These are phyloP conservation scores for Esteya vermicola DNA, from an alignment of 2,329 filamentous ascomycete genomes.

Conservation along the genomic window DNA sequence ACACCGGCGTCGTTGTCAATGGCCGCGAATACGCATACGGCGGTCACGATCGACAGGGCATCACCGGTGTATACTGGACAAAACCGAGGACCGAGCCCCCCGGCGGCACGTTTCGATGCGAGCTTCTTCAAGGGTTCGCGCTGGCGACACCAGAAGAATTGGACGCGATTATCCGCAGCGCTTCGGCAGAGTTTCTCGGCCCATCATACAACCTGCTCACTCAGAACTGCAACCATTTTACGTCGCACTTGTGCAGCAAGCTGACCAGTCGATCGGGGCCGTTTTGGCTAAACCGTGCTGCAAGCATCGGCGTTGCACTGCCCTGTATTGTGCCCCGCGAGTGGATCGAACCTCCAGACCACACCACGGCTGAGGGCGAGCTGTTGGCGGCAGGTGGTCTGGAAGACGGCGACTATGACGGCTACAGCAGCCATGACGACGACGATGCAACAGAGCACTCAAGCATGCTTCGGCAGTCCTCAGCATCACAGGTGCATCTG, in stretches of 20 bases:
- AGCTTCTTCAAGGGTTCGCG: conserved; percentile 68
- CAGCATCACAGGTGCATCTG: conserved; percentile 12
- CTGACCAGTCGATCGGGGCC: conserved; percentile 60
- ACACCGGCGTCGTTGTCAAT: conserved; percentile 72
- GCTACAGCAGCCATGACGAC: conserved; percentile 33
- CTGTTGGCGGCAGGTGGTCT: conserved; percentile 41
- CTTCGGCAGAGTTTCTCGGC: conserved; percentile 60
- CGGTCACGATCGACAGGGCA: conserved; percentile 55
- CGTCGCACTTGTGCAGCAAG: conserved; percentile 57
- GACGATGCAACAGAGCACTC: conserved; percentile 3
- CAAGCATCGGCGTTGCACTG: conserved; percentile 66
- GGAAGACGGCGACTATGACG: conserved; percentile 35
- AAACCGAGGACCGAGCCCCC: conserved; percentile 58
- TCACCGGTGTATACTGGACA: conserved; percentile 77
- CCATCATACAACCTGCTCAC: conserved; percentile 69
- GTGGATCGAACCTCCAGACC: conserved; percentile 69
- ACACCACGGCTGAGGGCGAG: conserved; percentile 57
- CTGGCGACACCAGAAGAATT: conserved; percentile 56
- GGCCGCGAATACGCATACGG: conserved; percentile 75
- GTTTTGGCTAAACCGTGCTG: conserved; percentile 67
- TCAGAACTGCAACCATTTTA: conserved; percentile 84
- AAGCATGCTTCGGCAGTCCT: conserved; percentile 23
- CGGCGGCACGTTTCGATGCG: conserved; percentile 60
- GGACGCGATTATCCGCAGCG: conserved; percentile 51
- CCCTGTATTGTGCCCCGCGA: conserved; percentile 72